Percentiles rank a stretch among this genome's conserved stretches.
These are phyloP conservation scores for Musa troglodytarum DNA, from an alignment of 176 grass and related monocot species.

Conservation along the genomic window DNA sequence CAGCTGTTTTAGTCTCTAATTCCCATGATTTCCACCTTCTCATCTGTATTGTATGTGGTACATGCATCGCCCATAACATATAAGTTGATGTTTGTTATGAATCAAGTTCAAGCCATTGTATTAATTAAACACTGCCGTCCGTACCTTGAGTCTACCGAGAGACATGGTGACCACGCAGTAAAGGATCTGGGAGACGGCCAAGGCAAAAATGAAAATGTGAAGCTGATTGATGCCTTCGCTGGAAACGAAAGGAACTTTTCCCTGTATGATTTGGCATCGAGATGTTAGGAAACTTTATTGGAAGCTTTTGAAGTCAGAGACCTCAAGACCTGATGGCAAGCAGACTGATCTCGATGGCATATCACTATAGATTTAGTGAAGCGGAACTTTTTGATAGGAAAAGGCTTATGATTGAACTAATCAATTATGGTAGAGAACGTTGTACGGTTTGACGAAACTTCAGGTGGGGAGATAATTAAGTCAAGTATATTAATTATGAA, in stretches of 20 bases:
- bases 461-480: too few relatives aligned
- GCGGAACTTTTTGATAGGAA: too few relatives aligned
- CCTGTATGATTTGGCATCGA: background rate
- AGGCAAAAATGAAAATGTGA: slow-evolving; percentile 15
- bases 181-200: slow-evolving; percentile 15
- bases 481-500: too few relatives aligned
- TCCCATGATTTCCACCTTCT: slow-evolving; percentile 17
- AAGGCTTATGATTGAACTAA: too few relatives aligned
- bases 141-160: slow-evolving; percentile 11
- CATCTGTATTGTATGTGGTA: slow-evolving; percentile 1
- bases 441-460: too few relatives aligned
- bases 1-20: slow-evolving; percentile 10
- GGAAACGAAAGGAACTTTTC: slow-evolving; percentile 9
- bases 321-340: too few relatives aligned
- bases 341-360: background rate
- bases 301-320: too few relatives aligned
- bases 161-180: slow-evolving; percentile 10
- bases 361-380: background rate
- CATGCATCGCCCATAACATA: background rate
- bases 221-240: slow-evolving; percentile 8
- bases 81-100: background rate
- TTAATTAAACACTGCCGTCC: background rate
- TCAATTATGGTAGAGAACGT: too few relatives aligned
- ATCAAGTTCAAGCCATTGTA: background rate
- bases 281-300: background rate